Base-by-base conservation (phyloP, 2,329 filamentous ascomycete genomes). In the Plenodomus tracheiphilus region DNA sequence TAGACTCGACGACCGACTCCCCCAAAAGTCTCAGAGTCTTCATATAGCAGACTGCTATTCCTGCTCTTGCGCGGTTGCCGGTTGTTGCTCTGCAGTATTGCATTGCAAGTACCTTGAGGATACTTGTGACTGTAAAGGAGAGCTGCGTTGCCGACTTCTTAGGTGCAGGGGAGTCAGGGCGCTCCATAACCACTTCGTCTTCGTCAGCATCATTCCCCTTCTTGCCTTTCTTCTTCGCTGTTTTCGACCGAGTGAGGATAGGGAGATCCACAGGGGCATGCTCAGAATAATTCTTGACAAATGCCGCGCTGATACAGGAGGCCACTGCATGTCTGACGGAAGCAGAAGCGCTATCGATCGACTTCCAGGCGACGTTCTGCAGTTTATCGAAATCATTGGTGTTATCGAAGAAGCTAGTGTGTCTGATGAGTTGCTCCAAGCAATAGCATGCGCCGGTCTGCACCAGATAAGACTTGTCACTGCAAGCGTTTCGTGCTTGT, bases 371-470 rank as follows among this genome's bases (percentile, higher is more conserved):
- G 5, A 87, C 84, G 28, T 82, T 83, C 72, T 93, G 91, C 17
- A 97, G 75, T 68, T 88, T 91, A 59, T 99, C 94, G 65, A 96
- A 96, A 68, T 99, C 94, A 68, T 81, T 86, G 13, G 87, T 85
- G 65, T 95, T 96, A 66, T 91, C 86, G 66, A 97, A 97, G 68
- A 89, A 95, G 0, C 82, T 74, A 0, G 92, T 97, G 53, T 82
- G 77, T 47, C 82, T 85, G 18, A 88, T 76, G 41, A 97, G 76
- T 46, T 85, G 79, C 65, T 88, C 87, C 54, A 99, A 75, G 67
- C 90, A 95, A 57, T 85, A 85, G 64, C 89, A 95, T 8, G 90
- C 88, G 47, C 85, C 83, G 15, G 87, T 82, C 68, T 96, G 85
- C 7, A 93, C 91, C 28, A 96, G 80, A 2, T 85, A 80, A 3